Base-by-base conservation (phyloP, 768 basidiomycete genomes). In the Fomitopsis pulvina region DNA sequence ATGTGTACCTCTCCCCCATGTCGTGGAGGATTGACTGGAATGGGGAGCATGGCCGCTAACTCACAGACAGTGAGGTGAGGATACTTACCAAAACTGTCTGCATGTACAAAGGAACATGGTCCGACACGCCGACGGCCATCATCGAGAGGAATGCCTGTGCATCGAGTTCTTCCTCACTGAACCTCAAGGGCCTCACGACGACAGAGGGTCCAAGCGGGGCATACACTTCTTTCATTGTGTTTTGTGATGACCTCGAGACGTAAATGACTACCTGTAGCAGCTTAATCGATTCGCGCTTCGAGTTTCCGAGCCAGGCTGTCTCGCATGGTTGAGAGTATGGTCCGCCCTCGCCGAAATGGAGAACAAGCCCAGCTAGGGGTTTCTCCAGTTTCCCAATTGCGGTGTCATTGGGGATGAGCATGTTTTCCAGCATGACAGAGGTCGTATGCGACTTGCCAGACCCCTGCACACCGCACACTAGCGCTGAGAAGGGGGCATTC, bases 401-500 rank as follows among this genome's bases (percentile, higher is more conserved):
- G 2, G 70, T 57, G 48, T 74, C 72, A 12, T 68, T 64, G 0
- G 80, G 55, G 18, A 87, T 75, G 7, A 87, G 68, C 79, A 87
- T 83, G 52, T 71, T 81, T 60, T 88, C 87, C 0, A 88, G 59
- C 4, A 88, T 68, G 0, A 82, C 76, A 0, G 85, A 80, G 1
- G 85, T 77, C 0, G 83, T 85, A 45, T 88, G 85, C 0, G 83
- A 86, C 57, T 88, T 87, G 8, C 85, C 85, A 0, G 85, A 81
- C 0, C 86, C 84, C 66, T 87, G 86, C 0, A 86, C 85, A 0
- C 85, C 85, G 46, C 85, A 88, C 2, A 87, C 75, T n/a, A 87
- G 59, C 0, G 85, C 81, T 0, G 86, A 87, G 57, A 86, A 83
- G 0, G 85, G 86, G 0, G 85, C 73, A 59, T 86, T 87, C 85